Evolutionary conservation across 2,329 filamentous ascomycete species (phyloP).

Genomic region (Aspergillus fischeri): DNA sequence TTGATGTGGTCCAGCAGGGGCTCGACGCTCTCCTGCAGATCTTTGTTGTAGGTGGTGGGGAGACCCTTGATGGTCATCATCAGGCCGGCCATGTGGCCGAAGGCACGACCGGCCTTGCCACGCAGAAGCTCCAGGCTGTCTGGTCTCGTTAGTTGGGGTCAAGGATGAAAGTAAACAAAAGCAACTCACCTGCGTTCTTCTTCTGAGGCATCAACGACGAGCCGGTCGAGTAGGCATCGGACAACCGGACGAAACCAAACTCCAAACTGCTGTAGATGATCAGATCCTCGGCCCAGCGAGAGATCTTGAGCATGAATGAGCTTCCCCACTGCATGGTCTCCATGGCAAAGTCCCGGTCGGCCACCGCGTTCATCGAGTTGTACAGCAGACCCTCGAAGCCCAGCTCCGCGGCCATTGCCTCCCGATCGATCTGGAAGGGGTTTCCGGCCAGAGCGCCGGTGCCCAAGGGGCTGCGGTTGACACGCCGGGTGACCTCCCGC

Average conservation of each 20-base stretch:
- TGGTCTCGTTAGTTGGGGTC: slow-evolving; percentile 4
- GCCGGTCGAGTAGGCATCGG: slow-evolving; percentile 76
- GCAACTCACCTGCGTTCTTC: slow-evolving; percentile 57
- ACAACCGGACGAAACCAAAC: slow-evolving; percentile 70
- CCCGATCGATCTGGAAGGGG: slow-evolving; percentile 75
- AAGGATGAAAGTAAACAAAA: background rate
- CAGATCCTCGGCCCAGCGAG: slow-evolving; percentile 77
- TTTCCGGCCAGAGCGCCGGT: slow-evolving; percentile 78
- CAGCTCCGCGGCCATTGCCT: slow-evolving; percentile 72
- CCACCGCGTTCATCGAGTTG: slow-evolving; percentile 74
- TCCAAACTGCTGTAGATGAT: slow-evolving; percentile 77
- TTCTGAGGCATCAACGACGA: slow-evolving; percentile 78
- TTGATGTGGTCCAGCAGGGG: slow-evolving; percentile 81
- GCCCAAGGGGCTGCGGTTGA: slow-evolving; percentile 68
- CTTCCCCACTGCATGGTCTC: slow-evolving; percentile 78
- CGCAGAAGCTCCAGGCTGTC: slow-evolving; percentile 71
- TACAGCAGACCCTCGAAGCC: slow-evolving; percentile 71
- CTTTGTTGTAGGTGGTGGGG: slow-evolving; percentile 84
- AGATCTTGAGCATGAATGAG: slow-evolving; percentile 75
- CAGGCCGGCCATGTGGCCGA: slow-evolving; percentile 76
- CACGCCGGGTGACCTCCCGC: slow-evolving; percentile 66
- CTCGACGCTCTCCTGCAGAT: slow-evolving; percentile 83
- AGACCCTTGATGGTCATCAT: slow-evolving; percentile 73
- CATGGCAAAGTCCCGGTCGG: slow-evolving; percentile 75
- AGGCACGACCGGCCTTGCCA: slow-evolving; percentile 71